phyloP scores from a whole-genome alignment of 345 rosid genomes.

The Aurinia saxatilis region DNA sequence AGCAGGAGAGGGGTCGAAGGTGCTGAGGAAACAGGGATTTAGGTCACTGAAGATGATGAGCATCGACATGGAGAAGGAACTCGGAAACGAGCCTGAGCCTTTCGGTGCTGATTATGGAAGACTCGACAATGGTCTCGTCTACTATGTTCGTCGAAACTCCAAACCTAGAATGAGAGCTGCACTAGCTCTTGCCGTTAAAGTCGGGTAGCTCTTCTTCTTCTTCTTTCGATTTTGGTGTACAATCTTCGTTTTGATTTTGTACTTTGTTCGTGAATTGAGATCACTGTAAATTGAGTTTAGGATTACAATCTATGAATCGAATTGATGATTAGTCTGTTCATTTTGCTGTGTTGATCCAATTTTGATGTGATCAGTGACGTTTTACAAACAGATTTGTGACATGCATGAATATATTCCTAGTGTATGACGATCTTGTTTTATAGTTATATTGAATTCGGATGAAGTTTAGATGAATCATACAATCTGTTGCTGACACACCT shows the following conservation, averaged over 20 bases:
- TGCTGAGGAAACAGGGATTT: conserved; percentile 59
- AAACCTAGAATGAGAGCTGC: conserved; percentile 91
- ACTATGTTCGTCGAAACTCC: conserved; percentile 79
- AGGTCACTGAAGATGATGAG: conserved; percentile 71
- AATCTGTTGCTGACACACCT: conserved; percentile 27
- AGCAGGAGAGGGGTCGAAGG: conserved; percentile 49
- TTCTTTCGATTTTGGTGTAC: neutral
- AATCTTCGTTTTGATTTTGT: neutral
- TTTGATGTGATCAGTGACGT: conserved; percentile 8
- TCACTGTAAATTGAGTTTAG: too few species aligned
- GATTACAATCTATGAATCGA: too few species aligned
- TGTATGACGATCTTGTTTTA: neutral
- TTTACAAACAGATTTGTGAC: neutral
- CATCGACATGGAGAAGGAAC: conserved; percentile 45
- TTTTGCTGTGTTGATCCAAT: conserved; percentile 5
- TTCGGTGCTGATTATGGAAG: conserved; percentile 72
- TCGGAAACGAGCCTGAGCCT: conserved; percentile 50
- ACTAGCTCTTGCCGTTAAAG: conserved; percentile 80
- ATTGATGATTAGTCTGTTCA: neutral
- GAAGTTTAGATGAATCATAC: neutral
- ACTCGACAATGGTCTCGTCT: conserved; percentile 75
- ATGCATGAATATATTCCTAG: conserved; percentile 1
- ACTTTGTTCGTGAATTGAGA: too few species aligned
- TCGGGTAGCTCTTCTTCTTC: conserved; percentile 42
- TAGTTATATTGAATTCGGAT: neutral